These are phyloP conservation scores for Gynostemma pentaphyllum DNA, from an alignment of 306 rosid species.

Conservation along the genomic window DNA sequence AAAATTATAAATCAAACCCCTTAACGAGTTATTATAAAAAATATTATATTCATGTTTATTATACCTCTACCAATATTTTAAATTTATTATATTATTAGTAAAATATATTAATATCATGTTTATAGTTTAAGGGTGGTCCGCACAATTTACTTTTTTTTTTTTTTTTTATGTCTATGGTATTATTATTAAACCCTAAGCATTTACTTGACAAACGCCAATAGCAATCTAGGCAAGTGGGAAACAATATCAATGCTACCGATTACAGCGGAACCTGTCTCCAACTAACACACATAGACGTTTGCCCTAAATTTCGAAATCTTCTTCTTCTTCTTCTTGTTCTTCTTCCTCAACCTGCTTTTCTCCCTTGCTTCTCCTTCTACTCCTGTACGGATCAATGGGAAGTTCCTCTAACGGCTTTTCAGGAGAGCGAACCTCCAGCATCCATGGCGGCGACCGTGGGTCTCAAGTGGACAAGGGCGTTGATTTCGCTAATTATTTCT, in stretches of 20 bases:
- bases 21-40: too few relatives aligned
- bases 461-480: slow-evolving; percentile 61
- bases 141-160: too few relatives aligned
- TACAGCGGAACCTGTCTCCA: background rate
- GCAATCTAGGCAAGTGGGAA: background rate
- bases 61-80: too few relatives aligned
- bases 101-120: too few relatives aligned
- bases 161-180: background rate
- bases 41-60: too few relatives aligned
- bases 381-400: slow-evolving; percentile 39
- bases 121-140: too few relatives aligned
- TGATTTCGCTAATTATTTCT: slow-evolving; percentile 80
- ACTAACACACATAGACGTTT: background rate
- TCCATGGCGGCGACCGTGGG: slow-evolving; percentile 18
- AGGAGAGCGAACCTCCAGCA: slow-evolving; percentile 20
- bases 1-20: too few relatives aligned
- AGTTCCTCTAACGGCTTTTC: slow-evolving; percentile 38
- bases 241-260: background rate
- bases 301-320: slow-evolving; percentile 13
- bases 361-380: background rate
- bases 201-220: too few relatives aligned
- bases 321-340: background rate
- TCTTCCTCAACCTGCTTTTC: background rate
- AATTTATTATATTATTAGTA: too few relatives aligned
- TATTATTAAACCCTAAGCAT: too few relatives aligned